Evolutionary conservation across 257 asterid species (phyloP).

Genomic region (Solanum virginianum): DNA sequence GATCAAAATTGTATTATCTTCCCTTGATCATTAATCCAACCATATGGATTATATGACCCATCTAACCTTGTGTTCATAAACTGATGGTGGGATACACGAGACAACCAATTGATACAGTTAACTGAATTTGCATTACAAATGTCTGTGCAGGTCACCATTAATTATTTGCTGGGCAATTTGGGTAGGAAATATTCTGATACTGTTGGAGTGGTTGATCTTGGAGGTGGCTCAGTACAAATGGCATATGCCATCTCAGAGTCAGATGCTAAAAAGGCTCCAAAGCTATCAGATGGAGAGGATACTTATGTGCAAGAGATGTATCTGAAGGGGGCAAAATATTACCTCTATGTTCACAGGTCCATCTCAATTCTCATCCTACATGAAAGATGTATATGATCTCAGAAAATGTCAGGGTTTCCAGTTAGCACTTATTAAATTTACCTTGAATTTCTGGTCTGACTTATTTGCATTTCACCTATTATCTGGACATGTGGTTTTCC

Average conservation of each 20-base stretch:
- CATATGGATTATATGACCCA: background rate
- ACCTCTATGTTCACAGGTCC: constrained; percentile 40
- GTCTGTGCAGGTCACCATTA: constrained; percentile 43
- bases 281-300: constrained; percentile 17
- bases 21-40: background rate
- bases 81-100: background rate
- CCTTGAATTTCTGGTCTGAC: background rate
- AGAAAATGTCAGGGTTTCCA: background rate
- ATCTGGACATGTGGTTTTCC: background rate
- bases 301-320: constrained; percentile 25
- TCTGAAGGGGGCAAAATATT: constrained; percentile 31
- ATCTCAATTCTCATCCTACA: background rate
- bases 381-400: background rate
- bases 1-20: background rate
- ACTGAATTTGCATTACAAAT: background rate
- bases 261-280: constrained; percentile 34
- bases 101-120: background rate
- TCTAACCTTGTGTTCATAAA: background rate
- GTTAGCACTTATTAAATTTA: background rate
- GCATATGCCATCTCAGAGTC: constrained; percentile 37
- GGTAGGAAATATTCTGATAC: constrained; percentile 37
- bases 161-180: constrained; percentile 44
- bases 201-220: constrained; percentile 68
- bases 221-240: constrained; percentile 49
- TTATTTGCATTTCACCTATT: background rate